phyloP scores from a whole-genome alignment of 805 yeast genomes.

The Metschnikowia picachoensis region DNA sequence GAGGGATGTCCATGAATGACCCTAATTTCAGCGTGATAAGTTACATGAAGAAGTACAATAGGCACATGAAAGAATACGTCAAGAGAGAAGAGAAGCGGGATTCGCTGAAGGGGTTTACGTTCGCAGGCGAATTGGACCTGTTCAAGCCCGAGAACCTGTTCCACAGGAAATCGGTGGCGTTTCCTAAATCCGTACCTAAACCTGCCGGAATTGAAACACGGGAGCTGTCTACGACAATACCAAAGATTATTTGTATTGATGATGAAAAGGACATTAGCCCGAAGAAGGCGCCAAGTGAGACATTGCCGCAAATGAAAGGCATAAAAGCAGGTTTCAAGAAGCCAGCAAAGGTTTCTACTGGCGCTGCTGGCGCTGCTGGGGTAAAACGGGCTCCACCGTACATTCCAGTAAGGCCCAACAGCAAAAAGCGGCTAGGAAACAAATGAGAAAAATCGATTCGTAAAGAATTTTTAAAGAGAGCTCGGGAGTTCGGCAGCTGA shows the following conservation, averaged over 20 bases:
- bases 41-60: constrained; percentile 1
- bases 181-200: too few species aligned
- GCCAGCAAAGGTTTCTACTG: background rate
- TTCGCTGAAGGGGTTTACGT: constrained; percentile 2
- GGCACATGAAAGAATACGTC: constrained; percentile 7
- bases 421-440: constrained; percentile 15
- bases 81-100: constrained; percentile 1
- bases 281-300: too few species aligned
- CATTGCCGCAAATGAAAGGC: too few species aligned
- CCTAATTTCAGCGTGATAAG: constrained; percentile 2
- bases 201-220: background rate
- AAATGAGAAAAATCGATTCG: background rate
- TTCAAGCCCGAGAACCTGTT: too few species aligned
- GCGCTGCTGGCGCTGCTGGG: background rate
- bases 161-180: too few species aligned
- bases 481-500: too few species aligned
- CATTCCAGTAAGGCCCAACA: constrained; percentile 25
- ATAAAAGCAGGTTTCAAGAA: background rate
- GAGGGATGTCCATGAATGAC: constrained; percentile 3
- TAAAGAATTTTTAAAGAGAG: too few species aligned
- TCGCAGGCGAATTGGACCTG: constrained; percentile 6
- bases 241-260: too few species aligned
- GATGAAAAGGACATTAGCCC: too few species aligned
- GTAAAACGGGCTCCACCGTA: constrained; percentile 31
- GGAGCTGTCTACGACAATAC: too few species aligned